Evolutionary conservation across 148 eudicot species (phyloP).

Genomic region (Rhododendron williamsianum): DNA sequence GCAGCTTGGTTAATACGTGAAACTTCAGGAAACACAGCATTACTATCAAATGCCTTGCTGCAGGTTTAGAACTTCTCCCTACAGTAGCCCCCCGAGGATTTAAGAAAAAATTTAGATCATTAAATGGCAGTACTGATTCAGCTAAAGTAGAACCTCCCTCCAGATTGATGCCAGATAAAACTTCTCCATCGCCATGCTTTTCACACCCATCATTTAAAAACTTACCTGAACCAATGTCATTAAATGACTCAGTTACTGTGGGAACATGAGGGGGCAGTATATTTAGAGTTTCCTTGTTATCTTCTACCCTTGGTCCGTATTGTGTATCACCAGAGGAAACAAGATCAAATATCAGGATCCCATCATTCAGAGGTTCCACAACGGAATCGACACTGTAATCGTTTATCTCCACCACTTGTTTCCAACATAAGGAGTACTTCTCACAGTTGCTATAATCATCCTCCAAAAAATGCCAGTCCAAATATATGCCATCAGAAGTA

Average conservation of each 20-base stretch:
- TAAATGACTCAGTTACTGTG: conserved; percentile 12
- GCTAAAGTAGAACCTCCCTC: conserved; percentile 22
- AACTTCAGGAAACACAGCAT: conserved; percentile 21
- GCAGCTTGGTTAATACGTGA: conserved; percentile 19
- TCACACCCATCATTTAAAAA: conserved; percentile 34
- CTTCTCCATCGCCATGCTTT: conserved; percentile 29
- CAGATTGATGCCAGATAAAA: conserved; percentile 17
- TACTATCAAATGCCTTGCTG: conserved; percentile 23
- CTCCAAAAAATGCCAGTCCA: conserved; percentile 76
- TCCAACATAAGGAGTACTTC: conserved; percentile 39
- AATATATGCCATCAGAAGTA: conserved; percentile 73
- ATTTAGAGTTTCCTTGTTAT: conserved; percentile 37
- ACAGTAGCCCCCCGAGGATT: conserved; percentile 41
- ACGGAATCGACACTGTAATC: conserved; percentile 22
- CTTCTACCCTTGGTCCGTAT: conserved; percentile 24
- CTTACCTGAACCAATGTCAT: conserved; percentile 22
- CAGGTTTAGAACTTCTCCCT: conserved; percentile 25
- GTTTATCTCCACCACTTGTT: conserved; percentile 45
- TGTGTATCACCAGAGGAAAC: conserved; percentile 39
- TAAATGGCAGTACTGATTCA: conserved; percentile 36
- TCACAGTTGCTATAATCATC: conserved; percentile 38
- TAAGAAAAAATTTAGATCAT: conserved; percentile 68
- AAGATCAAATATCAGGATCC: conserved; percentile 35
- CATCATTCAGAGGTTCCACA: conserved; percentile 28
- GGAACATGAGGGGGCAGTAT: conserved; percentile 26